Conservation (phyloP, 805 yeast species). For the Yarrowia hollandica region DNA sequence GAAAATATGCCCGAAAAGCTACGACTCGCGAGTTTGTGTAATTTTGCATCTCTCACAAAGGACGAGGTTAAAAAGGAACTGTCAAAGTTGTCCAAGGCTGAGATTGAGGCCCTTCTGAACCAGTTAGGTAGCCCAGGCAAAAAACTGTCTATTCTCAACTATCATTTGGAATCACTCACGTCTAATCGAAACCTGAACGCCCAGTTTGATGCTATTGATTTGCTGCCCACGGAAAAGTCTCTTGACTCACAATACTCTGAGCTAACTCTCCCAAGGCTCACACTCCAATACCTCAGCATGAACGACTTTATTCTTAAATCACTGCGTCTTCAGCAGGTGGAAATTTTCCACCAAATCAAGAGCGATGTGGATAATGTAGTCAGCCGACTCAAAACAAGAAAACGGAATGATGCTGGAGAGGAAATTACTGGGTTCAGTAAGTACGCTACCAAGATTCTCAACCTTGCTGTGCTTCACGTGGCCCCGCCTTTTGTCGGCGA, state of each 20-base stretch:
- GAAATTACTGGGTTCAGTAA: constrained; percentile 17
- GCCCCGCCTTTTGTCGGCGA: constrained; percentile 38
- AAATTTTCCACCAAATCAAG: constrained; percentile 34
- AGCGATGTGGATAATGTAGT: constrained; percentile 35
- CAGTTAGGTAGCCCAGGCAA: constrained; percentile 14
- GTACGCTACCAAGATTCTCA: constrained; percentile 34
- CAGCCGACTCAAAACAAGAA: constrained; percentile 33
- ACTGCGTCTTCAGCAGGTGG: constrained; percentile 34
- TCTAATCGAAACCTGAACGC: constrained; percentile 14
- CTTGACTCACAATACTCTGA: constrained; percentile 28
- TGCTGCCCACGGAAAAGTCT: constrained; percentile 29
- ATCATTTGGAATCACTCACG: neutral
- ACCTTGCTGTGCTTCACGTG: constrained; percentile 35
- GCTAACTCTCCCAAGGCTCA: constrained; percentile 35
- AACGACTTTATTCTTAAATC: constrained; percentile 39
- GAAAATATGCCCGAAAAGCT: neutral
- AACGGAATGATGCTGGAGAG: constrained; percentile 6
- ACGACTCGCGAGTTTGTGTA: neutral
- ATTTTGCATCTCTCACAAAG: constrained; percentile 32
- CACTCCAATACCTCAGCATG: constrained; percentile 38
- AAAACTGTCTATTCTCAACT: constrained; percentile 2
- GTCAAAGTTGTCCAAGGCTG: neutral
- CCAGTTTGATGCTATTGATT: constrained; percentile 10
- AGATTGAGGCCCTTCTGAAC: constrained; percentile 2
- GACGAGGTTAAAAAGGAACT: constrained; percentile 32